Conservation (phyloP, 2,329 filamentous ascomycete species). For the Aspergillus sp. region DNA sequence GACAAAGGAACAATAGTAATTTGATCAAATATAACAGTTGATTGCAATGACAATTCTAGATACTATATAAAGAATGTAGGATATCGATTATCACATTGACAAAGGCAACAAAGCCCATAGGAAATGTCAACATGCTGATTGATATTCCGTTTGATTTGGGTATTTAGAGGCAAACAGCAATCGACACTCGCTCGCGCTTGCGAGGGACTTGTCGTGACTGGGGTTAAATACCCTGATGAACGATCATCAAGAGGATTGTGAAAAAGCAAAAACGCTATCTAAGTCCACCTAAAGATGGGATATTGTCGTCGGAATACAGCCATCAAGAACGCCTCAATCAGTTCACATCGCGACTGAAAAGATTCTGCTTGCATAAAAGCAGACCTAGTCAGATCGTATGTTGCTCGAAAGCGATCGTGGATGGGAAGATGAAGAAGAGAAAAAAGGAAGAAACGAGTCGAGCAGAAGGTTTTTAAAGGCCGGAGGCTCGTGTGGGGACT, state of each 20-base stretch:
- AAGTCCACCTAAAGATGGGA: neutral
- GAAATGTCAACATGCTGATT: slow-evolving; percentile 9
- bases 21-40: too few relatives aligned
- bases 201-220: slow-evolving; percentile 15
- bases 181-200: slow-evolving; percentile 13
- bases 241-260: neutral
- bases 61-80: slow-evolving; percentile 6
- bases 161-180: slow-evolving; percentile 20
- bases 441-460: neutral
- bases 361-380: slow-evolving; percentile 4
- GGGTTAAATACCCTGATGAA: slow-evolving; percentile 12
- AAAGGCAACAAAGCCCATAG: neutral
- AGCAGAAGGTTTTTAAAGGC: neutral
- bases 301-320: too few relatives aligned
- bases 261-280: neutral
- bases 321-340: too few relatives aligned
- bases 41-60: too few relatives aligned
- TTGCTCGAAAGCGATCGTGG: neutral
- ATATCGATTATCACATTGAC: slow-evolving; percentile 13
- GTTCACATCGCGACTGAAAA: too few relatives aligned
- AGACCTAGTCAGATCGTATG: neutral
- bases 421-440: neutral
- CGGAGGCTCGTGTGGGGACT: neutral
- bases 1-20: too few relatives aligned
- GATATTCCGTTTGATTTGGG: slow-evolving; percentile 12